Base-by-base conservation (phyloP, 768 basidiomycete species). In the Tulasnella sp. region DNA sequence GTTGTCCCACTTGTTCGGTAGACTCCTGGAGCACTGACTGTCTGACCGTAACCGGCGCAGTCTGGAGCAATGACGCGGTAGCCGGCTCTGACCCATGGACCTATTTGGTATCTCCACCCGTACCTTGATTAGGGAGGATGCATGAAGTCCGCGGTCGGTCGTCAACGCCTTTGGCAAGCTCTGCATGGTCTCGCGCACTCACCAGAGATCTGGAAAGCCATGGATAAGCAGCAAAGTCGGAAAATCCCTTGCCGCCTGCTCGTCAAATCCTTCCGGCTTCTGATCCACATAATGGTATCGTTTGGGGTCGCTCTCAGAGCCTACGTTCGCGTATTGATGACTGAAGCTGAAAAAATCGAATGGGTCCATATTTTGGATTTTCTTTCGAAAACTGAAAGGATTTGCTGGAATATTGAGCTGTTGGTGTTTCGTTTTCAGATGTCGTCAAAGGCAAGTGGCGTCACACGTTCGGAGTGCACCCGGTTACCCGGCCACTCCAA, bases 211-310 rank as follows among this genome's bases (percentile, higher is more conserved):
- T 20, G 94, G 94, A 84, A 95, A 95, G 1, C 94, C 94, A 83
- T 96, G 94, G 24, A 95, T 82, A 84, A 92, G 93, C n/a, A 95
- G 87, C 9, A 95, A 82, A 2, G 93, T 91, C 0, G 86, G 86
- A 9, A 86, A 87, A 28, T 86, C 83, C 42, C 86, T 84, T 82
- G 88, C 85, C 81, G 89, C 87, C 64, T 85, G 81, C 22, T 79
- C 81, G 48, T 48, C 46, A 16, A 75, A 42, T 2, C 74, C 74
- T 14, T 75, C 74, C 7, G 93, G 92, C n/a, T 87, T 81, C 85
- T 94, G 90, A 84, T 94, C 93, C 81, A 94, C 88, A 85, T 93
- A 93, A 82, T 93, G 92, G 83, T 94, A 94, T 9, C 87, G 88
- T 48, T 89, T 86, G 4, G 54, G 46, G 41, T 58, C 76, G 4